A percentile compares a stretch with the other conserved stretches of the same genome.
Evolutionary conservation across 768 basidiomycete species (phyloP).

Genomic region (Gloeopeniophorella convolvens): DNA sequence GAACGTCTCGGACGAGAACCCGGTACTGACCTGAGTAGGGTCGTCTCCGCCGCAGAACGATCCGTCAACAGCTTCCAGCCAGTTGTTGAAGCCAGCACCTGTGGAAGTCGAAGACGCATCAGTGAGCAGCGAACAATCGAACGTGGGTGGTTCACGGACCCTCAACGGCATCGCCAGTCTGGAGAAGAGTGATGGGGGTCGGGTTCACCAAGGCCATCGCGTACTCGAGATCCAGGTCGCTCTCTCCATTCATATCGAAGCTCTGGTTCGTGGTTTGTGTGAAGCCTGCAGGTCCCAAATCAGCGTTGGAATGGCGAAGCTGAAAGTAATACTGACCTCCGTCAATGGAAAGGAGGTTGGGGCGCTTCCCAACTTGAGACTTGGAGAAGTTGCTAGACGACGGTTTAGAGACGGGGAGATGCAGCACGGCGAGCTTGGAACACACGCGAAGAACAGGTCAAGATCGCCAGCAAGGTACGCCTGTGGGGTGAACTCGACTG

Average conservation of each 20-base stretch:
- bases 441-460: conserved; percentile 33
- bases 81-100: conserved; percentile 17
- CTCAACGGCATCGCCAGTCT: conserved; percentile 32
- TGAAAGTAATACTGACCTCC: conserved; percentile 28
- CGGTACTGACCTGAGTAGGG: background rate
- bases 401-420: background rate
- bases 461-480: conserved; percentile 38
- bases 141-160: no score
- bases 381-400: conserved; percentile 33
- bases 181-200: conserved; percentile 33
- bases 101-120: background rate
- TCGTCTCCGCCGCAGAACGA: conserved; percentile 16
- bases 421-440: background rate
- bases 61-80: conserved; percentile 19
- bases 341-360: conserved; percentile 29
- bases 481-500: conserved; percentile 40
- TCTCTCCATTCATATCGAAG: conserved; percentile 55
- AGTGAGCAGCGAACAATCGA: no score
- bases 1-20: background rate
- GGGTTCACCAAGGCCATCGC: conserved; percentile 42
- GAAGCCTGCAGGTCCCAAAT: conserved; percentile 26
- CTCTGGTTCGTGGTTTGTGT: conserved; percentile 37
- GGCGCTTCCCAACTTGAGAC: conserved; percentile 34
- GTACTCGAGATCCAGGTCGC: conserved; percentile 66
- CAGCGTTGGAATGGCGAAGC: conserved; percentile 17